Evolutionary conservation across 2,329 filamentous ascomycete species (phyloP).

Genomic region (Microcyclospora tardicrescens): DNA sequence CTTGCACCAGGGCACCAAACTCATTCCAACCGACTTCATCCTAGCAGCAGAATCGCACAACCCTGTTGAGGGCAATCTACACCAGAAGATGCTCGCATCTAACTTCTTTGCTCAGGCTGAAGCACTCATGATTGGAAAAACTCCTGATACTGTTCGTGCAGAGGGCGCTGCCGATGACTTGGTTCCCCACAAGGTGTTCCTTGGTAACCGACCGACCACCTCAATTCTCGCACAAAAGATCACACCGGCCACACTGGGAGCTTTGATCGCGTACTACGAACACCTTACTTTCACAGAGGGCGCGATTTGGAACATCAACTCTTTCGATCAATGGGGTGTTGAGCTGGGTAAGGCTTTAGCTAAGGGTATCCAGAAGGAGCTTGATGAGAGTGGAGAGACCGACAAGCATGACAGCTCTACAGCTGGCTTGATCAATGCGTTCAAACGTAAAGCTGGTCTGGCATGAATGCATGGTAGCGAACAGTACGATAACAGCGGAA

Average conservation of each 20-base stretch:
- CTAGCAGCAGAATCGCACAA: conserved; percentile 94
- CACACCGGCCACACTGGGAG: conserved; percentile 83
- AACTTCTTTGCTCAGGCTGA: conserved; percentile 87
- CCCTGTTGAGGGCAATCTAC: conserved; percentile 78
- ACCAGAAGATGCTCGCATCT: conserved; percentile 91
- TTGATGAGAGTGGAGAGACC: conserved; percentile 63
- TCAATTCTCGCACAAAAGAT: conserved; percentile 89
- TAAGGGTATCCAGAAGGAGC: conserved; percentile 55
- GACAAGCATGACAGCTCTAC: conserved; percentile 75
- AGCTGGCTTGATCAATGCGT: conserved; percentile 76
- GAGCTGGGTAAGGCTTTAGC: conserved; percentile 94
- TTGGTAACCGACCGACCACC: conserved; percentile 93
- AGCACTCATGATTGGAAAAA: conserved; percentile 80
- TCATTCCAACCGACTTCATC: conserved; percentile 97
- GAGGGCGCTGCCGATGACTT: conserved; percentile 63
- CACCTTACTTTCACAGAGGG: conserved; percentile 97
- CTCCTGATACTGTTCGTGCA: conserved; percentile 61
- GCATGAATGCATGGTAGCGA: conserved; percentile 4
- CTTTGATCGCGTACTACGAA: conserved; percentile 97
- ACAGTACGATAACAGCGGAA: too few species aligned
- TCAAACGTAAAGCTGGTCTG: conserved; percentile 61
- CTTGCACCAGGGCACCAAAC: conserved; percentile 95
- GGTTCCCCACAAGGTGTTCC: conserved; percentile 97
- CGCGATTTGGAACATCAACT: conserved; percentile 98
- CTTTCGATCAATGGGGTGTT: conserved; percentile 98